These are phyloP conservation scores for Limonium bicolor DNA, from an alignment of 148 eudicot genomes.

Conservation along the genomic window DNA sequence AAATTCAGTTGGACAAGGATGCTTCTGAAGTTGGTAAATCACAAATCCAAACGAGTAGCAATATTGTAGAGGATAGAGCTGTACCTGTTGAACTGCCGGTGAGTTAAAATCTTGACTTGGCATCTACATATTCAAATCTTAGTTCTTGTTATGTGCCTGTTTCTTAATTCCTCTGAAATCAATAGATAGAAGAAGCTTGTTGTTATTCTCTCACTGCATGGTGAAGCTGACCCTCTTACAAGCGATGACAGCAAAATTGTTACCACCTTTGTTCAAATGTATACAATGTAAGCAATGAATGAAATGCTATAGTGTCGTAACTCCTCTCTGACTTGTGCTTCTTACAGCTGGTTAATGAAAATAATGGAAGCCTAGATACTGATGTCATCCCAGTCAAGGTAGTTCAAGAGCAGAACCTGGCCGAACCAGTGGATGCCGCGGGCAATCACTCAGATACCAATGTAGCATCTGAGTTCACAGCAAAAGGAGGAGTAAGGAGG, in stretches of 20 bases:
- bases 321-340: too few relatives aligned
- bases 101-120: conserved; percentile 16
- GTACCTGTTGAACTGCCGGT: conserved; percentile 35
- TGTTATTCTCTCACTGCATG: too few relatives aligned
- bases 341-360: conserved; percentile 27
- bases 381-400: conserved; percentile 18
- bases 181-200: too few relatives aligned
- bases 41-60: conserved; percentile 13
- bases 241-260: too few relatives aligned
- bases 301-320: too few relatives aligned
- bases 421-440: conserved; percentile 22
- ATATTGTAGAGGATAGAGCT: conserved; percentile 15
- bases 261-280: too few relatives aligned
- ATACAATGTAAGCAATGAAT: too few relatives aligned
- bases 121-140: too few relatives aligned
- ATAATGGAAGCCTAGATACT: conserved; percentile 18
- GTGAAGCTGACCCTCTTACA: too few relatives aligned
- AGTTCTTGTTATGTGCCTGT: too few relatives aligned
- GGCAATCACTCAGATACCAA: conserved; percentile 41
- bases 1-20: conserved; percentile 19
- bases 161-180: too few relatives aligned
- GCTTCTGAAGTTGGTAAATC: conserved; percentile 12
- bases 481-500: conserved; percentile 78
- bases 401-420: conserved; percentile 27
- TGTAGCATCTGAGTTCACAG: conserved; percentile 32